Conservation (phyloP, 2,329 filamentous ascomycete genomes). For the Rutstroemia sp. region DNA sequence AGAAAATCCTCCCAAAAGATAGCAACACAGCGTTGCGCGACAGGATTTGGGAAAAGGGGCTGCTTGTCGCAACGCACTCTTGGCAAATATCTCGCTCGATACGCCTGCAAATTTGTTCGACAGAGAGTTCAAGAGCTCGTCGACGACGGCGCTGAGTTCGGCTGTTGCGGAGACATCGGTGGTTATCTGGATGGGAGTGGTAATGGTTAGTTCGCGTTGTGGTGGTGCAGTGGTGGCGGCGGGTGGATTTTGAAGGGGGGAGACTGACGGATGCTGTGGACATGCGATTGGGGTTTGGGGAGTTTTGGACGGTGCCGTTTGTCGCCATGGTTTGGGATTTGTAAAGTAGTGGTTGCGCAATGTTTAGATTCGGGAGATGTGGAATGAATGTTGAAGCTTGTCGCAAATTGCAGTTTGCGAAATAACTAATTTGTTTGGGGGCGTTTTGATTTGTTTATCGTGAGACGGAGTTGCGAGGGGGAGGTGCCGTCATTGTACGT, state of each 20-base stretch:
- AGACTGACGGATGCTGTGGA: slow-evolving; percentile 16
- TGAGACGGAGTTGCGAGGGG: too few relatives aligned
- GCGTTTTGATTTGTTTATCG: too few relatives aligned
- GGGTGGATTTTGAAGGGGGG: not conserved
- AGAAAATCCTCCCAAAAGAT: not conserved
- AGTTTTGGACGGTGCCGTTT: slow-evolving; percentile 14
- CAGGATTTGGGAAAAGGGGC: not conserved
- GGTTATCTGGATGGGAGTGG: slow-evolving; percentile 10
- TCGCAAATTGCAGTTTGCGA: too few relatives aligned
- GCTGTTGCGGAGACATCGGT: slow-evolving; percentile 24
- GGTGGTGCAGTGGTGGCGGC: not conserved
- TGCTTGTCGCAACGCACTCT: slow-evolving; percentile 52
- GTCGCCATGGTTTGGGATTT: slow-evolving; percentile 10
- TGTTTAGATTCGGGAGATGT: not conserved
- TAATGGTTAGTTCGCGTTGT: not conserved
- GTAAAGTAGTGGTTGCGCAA: not conserved
- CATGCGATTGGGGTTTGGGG: slow-evolving; percentile 15
- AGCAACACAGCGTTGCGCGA: too few relatives aligned
- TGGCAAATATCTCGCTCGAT: slow-evolving; percentile 80
- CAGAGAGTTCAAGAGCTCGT: slow-evolving; percentile 78
- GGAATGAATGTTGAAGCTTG: too few relatives aligned
- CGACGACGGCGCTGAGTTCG: slow-evolving; percentile 51
- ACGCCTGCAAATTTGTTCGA: slow-evolving; percentile 80
- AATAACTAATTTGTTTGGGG: too few relatives aligned
- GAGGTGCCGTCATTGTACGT: too few relatives aligned